Conservation (phyloP, 768 basidiomycete species). For the Mycena crocata region DNA sequence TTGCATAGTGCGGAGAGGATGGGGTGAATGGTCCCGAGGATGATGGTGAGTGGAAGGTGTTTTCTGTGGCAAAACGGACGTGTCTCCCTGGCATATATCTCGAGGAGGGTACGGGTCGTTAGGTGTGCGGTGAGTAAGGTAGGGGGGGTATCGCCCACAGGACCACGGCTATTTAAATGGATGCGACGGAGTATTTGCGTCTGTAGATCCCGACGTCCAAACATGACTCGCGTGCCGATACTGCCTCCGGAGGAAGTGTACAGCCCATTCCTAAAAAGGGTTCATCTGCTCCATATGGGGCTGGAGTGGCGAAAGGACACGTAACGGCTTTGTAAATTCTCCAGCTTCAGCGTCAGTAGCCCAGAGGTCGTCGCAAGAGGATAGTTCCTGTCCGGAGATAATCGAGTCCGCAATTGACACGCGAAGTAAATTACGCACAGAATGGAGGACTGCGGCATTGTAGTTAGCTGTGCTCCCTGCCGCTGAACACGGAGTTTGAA, state of each 20-base stretch:
- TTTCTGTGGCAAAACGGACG: background rate
- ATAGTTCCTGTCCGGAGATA: too few relatives aligned
- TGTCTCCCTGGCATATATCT: slow-evolving; percentile 2
- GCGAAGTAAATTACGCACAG: too few relatives aligned
- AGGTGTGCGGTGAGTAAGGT: too few relatives aligned
- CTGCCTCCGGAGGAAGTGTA: background rate
- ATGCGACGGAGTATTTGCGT: background rate
- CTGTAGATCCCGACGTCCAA: background rate
- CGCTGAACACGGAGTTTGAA: too few relatives aligned
- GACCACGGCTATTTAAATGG: background rate
- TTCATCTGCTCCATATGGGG: background rate
- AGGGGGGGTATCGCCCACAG: too few relatives aligned
- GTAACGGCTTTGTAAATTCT: background rate
- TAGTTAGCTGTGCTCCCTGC: too few relatives aligned
- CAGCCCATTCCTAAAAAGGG: background rate
- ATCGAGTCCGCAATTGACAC: too few relatives aligned
- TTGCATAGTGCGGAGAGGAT: background rate
- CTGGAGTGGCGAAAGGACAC: background rate
- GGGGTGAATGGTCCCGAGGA: background rate
- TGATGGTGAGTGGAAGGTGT: background rate
- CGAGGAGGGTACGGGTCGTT: background rate
- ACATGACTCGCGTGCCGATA: background rate
- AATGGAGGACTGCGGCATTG: too few relatives aligned
- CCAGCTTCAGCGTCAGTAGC: too few relatives aligned
- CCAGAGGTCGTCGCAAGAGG: too few relatives aligned